Evolutionary conservation across 495 filamentous ascomycete genomes (phyloP).

Genomic region (Gamarada debralockiae): DNA sequence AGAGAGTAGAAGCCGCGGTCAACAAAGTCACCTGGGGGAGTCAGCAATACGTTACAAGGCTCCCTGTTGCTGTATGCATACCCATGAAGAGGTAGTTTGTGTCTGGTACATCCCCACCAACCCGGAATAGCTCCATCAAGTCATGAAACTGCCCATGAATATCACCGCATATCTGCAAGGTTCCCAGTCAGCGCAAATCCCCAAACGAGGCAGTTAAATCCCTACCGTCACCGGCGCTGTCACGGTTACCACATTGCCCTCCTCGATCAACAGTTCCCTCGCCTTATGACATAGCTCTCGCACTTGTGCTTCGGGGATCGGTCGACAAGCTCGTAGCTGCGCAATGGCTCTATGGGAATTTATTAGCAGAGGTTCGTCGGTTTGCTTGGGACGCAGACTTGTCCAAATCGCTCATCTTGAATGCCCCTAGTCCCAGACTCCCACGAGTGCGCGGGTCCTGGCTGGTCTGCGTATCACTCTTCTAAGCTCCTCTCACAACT

Average conservation of each 20-base stretch:
- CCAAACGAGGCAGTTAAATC: not conserved
- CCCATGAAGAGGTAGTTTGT: conserved; percentile 99
- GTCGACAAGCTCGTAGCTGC: conserved; percentile 89
- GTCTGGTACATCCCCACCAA: conserved; percentile 92
- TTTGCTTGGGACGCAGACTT: conserved; percentile 40
- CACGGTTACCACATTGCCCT: conserved; percentile 95
- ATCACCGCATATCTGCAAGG: conserved; percentile 81
- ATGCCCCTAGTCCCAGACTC: not conserved
- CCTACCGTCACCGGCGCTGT: conserved; percentile 88
- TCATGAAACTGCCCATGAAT: conserved; percentile 99
- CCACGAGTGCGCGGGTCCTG: conserved; percentile 1
- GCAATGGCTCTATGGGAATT: conserved; percentile 69
- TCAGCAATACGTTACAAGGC: conserved; percentile 8
- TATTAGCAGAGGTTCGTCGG: conserved; percentile 1
- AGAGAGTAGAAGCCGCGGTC: conserved; percentile 98
- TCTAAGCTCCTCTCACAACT: no score
- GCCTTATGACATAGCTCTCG: conserved; percentile 98
- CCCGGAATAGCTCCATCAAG: conserved; percentile 95
- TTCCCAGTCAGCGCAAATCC: conserved; percentile 15
- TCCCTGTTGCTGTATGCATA: conserved; percentile 23
- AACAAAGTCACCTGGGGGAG: conserved; percentile 76
- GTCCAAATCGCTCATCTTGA: conserved; percentile 82
- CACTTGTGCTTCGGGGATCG: conserved; percentile 92
- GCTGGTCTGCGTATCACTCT: no score
- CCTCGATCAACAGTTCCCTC: conserved; percentile 92